Evolutionary conservation across 1,284 basidiomycete species (phyloP).

Genomic region (Boletus subluridellus): DNA sequence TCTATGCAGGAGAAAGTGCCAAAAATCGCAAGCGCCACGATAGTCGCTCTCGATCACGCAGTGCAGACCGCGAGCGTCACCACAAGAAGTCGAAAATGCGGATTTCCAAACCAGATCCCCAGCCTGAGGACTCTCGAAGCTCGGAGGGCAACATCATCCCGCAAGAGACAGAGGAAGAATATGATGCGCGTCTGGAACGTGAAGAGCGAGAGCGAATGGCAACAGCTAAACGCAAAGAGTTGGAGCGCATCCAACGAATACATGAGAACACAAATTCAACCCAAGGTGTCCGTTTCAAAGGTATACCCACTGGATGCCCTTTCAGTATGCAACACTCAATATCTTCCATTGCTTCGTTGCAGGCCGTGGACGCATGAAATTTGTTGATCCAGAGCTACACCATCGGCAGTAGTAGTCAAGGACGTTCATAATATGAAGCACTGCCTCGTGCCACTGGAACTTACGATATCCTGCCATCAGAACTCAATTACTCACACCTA

Average conservation of each 20-base stretch:
- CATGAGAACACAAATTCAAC: conserved; percentile 37
- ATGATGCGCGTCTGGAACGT: conserved; percentile 65
- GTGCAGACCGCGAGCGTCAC: conserved; percentile 27
- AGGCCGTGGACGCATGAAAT: conserved; percentile 68
- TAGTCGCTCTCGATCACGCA: conserved; percentile 31
- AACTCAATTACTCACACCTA: background rate
- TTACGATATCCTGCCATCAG: conserved; percentile 8
- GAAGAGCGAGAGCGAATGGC: conserved; percentile 65
- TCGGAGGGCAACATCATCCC: conserved; percentile 7
- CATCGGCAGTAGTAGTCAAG: conserved; percentile 21
- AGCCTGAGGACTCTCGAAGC: conserved; percentile 13
- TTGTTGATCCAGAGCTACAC: conserved; percentile 54
- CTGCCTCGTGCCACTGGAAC: background rate
- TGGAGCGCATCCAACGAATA: conserved; percentile 47
- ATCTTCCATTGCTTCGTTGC: background rate
- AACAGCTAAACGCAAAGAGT: conserved; percentile 43
- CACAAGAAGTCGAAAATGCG: conserved; percentile 33
- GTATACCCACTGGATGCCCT: conserved; percentile 28
- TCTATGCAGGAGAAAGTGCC: conserved; percentile 8
- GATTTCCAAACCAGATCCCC: conserved; percentile 12
- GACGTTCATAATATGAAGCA: background rate
- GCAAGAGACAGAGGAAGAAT: conserved; percentile 58
- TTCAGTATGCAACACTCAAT: background rate
- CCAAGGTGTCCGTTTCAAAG: conserved; percentile 61
- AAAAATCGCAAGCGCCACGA: conserved; percentile 34